These are phyloP conservation scores for Ganoderma meredithae DNA, from an alignment of 1,284 basidiomycete species.

Conservation along the genomic window DNA sequence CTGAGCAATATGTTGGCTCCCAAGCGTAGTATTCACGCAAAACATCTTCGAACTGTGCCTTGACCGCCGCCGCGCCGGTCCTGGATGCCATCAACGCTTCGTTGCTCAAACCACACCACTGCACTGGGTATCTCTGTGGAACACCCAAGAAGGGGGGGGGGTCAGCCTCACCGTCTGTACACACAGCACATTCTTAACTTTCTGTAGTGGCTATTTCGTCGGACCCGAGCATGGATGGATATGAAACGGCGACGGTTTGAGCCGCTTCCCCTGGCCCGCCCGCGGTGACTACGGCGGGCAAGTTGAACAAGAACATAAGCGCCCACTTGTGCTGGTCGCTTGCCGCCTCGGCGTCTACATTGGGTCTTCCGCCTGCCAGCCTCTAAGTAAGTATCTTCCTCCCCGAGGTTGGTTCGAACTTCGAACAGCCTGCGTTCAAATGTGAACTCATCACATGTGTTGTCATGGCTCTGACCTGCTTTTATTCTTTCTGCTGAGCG, in stretches of 20 bases:
- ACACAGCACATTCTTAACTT: neutral
- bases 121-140: neutral
- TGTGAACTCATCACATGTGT: no score
- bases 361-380: no score
- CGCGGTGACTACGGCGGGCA: no score
- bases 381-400: no score
- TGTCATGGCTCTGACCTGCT: no score
- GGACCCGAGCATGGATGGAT: neutral
- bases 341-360: no score
- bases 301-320: neutral
- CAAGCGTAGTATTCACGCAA: slow-evolving; percentile 27
- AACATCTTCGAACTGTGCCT: slow-evolving; percentile 11
- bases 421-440: no score
- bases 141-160: neutral
- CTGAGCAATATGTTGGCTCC: slow-evolving; percentile 18
- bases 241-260: neutral
- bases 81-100: neutral
- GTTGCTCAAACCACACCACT: neutral
- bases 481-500: no score
- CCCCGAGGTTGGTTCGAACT: no score
- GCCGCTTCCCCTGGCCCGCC: no score
- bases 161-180: neutral
- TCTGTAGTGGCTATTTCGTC: neutral
- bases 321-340: no score
- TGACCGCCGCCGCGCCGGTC: neutral